Evolutionary conservation across 139 green algal genomes (phyloP).

Genomic region (Microglena sp.): DNA sequence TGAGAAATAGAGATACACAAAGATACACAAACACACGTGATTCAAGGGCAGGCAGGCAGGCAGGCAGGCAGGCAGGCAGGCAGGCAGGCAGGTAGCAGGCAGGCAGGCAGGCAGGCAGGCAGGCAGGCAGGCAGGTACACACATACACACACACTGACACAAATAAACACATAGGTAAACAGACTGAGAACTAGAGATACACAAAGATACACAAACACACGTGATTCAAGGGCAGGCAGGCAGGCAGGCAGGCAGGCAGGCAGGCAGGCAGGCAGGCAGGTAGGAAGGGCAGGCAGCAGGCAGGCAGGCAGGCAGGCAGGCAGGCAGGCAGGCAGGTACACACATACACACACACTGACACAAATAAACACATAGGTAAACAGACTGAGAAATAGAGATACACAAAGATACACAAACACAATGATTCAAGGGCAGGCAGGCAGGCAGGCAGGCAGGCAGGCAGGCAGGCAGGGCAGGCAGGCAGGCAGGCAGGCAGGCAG

Average conservation of each 20-base stretch:
- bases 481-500: constrained; percentile 1
- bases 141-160: neutral
- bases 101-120: constrained; percentile 1
- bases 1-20: neutral
- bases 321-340: neutral
- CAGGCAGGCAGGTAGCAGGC: neutral
- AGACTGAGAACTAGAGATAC: neutral
- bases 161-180: neutral
- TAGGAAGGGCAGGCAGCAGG: neutral
- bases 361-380: neutral
- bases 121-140: neutral
- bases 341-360: neutral
- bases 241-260: constrained; percentile 1
- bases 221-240: neutral
- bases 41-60: neutral
- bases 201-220: neutral
- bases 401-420: neutral
- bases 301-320: constrained; percentile 3
- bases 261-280: neutral
- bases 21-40: neutral
- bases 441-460: constrained; percentile 8
- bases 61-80: neutral
- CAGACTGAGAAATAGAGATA: neutral
- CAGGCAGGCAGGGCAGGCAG: neutral
- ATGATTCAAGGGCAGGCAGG: neutral